Evolutionary conservation across 1,284 basidiomycete genomes (phyloP), one percentile per base, ranked within the genome.

Genomic region (Puccinia coronata): DNA sequence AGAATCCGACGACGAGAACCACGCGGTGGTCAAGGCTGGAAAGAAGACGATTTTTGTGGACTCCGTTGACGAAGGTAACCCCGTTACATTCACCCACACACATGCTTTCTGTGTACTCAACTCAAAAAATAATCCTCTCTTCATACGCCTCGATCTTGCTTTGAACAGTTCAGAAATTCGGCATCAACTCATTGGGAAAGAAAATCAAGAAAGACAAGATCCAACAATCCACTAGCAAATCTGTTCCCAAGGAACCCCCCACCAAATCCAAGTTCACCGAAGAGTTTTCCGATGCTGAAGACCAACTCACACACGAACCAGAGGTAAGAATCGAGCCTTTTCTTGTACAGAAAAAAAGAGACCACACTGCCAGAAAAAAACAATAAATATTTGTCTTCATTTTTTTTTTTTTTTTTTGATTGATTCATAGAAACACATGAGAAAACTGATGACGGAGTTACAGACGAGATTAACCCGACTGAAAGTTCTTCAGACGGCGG

Each of bases 11-110:
- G 57, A 65, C 8, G 61, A 61, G 41, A 43, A 70, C 55, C 63
- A 70, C 41, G 63, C 65, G 20, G 16, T 39, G 23, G 34, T 57
- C 61, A 59, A 34, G 20, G 3, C 63, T 16, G 63, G 47, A 6
- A 69, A 79, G 55, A 79, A 79, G 34, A 79, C 76, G 2, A 79
- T 79, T 28, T 79, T 79, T 47, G 63, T 79, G 23, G 76, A 79
- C 70, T 70, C 76, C 16, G 41, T 79, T 47, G 76, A 79, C 36
- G 76, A 79, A 67, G 76, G 76, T 79, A 28, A 69, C 4, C 1
- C n/a, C 41, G 34, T 18, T n/a, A 25, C 31, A 6, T 55, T 73
- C 23, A 59, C 1, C 39, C 2, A 41, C 41, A 43, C 16, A 1
- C 25, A 11, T 31, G 61, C 16, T n/a, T 28, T 9, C n/a, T 39